phyloP scores from a whole-genome alignment of 768 basidiomycete genomes.

The Pholiota microspora region DNA sequence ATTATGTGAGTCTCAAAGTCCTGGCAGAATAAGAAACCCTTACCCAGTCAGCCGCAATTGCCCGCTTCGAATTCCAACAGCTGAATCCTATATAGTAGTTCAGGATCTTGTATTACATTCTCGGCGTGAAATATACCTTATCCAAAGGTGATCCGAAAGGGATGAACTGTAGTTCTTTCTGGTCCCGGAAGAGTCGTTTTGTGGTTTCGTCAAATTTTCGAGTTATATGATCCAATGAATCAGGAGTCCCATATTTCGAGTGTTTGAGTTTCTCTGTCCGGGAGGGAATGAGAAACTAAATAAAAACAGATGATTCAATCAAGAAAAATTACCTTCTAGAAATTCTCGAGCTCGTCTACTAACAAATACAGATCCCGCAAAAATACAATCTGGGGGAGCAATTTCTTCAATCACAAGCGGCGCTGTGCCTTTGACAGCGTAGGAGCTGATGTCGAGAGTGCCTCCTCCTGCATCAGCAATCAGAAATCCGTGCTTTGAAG shows the following conservation, averaged over 20 bases:
- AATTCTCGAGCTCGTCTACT: conserved; percentile 73
- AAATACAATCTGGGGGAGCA: conserved; percentile 81
- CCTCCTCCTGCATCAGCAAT: conserved; percentile 83
- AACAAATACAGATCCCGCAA: conserved; percentile 82
- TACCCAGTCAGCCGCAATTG: conserved; percentile 73
- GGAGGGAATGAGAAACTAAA: neutral
- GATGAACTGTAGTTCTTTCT: conserved; percentile 66
- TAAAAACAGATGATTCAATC: neutral
- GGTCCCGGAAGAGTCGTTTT: conserved; percentile 73
- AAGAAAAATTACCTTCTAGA: conserved; percentile 51
- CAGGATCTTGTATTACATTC: neutral
- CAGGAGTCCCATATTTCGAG: conserved; percentile 71
- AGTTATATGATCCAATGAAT: conserved; percentile 76
- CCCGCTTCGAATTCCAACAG: conserved; percentile 70
- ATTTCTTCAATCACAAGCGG: conserved; percentile 82
- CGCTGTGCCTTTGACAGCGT: conserved; percentile 65
- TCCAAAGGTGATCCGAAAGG: conserved; percentile 78
- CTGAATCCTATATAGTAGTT: conserved; percentile 34
- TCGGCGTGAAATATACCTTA: conserved; percentile 34
- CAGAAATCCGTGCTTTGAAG: conserved; percentile 74
- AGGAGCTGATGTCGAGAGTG: conserved; percentile 79
- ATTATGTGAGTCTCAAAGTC: conserved; percentile 3
- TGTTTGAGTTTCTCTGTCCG: conserved; percentile 63
- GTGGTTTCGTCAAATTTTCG: conserved; percentile 82
- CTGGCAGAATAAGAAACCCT: conserved; percentile 14